Conservation (phyloP, 192 early-diverging fungal genomes). For the Backusella sp. region DNA sequence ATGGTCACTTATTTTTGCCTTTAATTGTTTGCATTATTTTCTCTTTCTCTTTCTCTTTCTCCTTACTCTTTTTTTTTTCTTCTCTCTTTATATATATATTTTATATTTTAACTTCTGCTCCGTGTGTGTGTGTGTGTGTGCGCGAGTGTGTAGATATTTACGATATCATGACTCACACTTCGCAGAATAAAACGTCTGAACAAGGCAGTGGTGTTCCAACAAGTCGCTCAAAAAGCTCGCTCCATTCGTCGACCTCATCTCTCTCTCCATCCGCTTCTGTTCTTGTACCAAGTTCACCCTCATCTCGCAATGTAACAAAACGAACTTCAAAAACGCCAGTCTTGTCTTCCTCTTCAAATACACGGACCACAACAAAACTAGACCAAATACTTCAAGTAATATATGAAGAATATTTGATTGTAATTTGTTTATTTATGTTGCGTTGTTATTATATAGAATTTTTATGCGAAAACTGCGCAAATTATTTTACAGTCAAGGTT, state of each 20-base stretch:
- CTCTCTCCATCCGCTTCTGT: constrained; percentile 14
- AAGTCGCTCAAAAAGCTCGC: constrained; percentile 1
- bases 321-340: background rate
- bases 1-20: background rate
- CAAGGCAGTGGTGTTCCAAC: background rate
- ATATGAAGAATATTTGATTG: background rate
- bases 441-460: constrained; percentile 44
- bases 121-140: background rate
- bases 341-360: constrained; percentile 16
- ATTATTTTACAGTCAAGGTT: constrained; percentile 67
- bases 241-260: background rate
- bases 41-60: background rate
- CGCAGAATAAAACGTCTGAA: background rate
- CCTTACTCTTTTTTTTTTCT: background rate
- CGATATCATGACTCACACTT: background rate
- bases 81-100: background rate
- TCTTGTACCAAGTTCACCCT: constrained; percentile 1
- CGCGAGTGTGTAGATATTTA: background rate
- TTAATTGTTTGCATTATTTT: background rate
- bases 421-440: constrained; percentile 6
- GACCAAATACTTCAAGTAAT: constrained; percentile 59
- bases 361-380: constrained; percentile 40
- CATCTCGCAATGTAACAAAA: background rate
- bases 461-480: constrained; percentile 78
- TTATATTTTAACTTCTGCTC: background rate